A percentile compares a stretch with the other conserved stretches of the same genome.
Evolutionary conservation across 2,329 filamentous ascomycete species (phyloP).

Genomic region (Fusarium denticulatum): DNA sequence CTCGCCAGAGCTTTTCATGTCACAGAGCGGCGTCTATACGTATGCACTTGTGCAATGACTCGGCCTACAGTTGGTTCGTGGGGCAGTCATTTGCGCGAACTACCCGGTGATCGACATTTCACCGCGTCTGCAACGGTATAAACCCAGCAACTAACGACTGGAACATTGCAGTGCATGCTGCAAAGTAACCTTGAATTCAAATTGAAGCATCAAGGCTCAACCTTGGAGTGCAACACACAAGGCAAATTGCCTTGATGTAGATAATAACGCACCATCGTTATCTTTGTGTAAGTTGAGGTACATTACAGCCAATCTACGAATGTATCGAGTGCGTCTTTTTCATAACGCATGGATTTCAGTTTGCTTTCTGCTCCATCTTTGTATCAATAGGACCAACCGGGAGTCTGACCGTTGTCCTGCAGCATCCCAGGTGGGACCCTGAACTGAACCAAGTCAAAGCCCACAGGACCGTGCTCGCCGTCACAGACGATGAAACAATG

Average conservation of each 20-base stretch:
- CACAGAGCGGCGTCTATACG: constrained; percentile 4
- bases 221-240: neutral
- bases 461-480: constrained; percentile 33
- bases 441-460: constrained; percentile 9
- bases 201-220: neutral
- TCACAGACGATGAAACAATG: constrained; percentile 43
- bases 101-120: constrained; percentile 23
- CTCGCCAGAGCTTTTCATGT: constrained; percentile 36
- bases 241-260: neutral
- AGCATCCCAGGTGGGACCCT: constrained; percentile 32
- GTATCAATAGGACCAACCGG: constrained; percentile 34
- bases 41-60: constrained; percentile 28
- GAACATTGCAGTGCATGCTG: neutral
- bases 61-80: constrained; percentile 23
- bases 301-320: neutral
- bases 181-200: neutral
- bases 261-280: neutral
- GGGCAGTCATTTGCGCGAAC: constrained; percentile 13
- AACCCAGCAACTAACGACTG: neutral
- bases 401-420: constrained; percentile 25
- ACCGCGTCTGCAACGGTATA: constrained; percentile 1
- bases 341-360: constrained; percentile 1
- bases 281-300: neutral
- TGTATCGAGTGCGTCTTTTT: neutral
- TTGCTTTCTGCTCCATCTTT: constrained; percentile 15